Conservation (phyloP, 1,284 basidiomycete genomes). For the Apiotrichum veenhuisii region DNA sequence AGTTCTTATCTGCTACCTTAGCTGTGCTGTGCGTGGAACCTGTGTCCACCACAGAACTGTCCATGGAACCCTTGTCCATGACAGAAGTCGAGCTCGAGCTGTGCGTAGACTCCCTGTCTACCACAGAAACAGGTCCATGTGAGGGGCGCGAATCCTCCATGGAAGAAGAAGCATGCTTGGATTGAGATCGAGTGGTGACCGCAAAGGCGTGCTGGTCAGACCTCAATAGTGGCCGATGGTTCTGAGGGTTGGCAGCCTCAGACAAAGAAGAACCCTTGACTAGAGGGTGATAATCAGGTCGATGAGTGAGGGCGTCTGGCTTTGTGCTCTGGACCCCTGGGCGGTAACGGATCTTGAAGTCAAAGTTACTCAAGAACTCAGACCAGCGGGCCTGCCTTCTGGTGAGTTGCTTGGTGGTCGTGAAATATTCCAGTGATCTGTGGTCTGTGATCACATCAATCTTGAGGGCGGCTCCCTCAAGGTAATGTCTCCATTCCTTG, state of each 20-base stretch:
- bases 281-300: slow-evolving; percentile 36
- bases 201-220: too few relatives aligned
- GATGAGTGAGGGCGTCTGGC: slow-evolving; percentile 50
- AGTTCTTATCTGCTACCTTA: too few relatives aligned
- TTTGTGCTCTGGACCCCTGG: slow-evolving; percentile 45
- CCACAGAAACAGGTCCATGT: too few relatives aligned
- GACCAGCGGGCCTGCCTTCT: slow-evolving; percentile 52
- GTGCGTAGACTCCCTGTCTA: too few relatives aligned
- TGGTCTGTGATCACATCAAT: slow-evolving; percentile 52
- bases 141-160: too few relatives aligned
- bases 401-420: slow-evolving; percentile 47
- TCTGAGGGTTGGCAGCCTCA: neutral
- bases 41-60: too few relatives aligned
- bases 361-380: slow-evolving; percentile 43
- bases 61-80: too few relatives aligned
- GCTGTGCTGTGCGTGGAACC: too few relatives aligned
- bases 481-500: slow-evolving; percentile 50
- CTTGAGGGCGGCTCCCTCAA: slow-evolving; percentile 33
- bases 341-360: slow-evolving; percentile 49
- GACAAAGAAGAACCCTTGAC: neutral
- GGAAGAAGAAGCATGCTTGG: too few relatives aligned
- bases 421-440: slow-evolving; percentile 52
- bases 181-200: too few relatives aligned
- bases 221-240: neutral
- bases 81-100: too few relatives aligned